Percentiles rank a stretch among this genome's conserved stretches.
These are phyloP conservation scores for Trichoderma simmonsii DNA, from an alignment of 2,329 filamentous ascomycete species.

Conservation along the genomic window DNA sequence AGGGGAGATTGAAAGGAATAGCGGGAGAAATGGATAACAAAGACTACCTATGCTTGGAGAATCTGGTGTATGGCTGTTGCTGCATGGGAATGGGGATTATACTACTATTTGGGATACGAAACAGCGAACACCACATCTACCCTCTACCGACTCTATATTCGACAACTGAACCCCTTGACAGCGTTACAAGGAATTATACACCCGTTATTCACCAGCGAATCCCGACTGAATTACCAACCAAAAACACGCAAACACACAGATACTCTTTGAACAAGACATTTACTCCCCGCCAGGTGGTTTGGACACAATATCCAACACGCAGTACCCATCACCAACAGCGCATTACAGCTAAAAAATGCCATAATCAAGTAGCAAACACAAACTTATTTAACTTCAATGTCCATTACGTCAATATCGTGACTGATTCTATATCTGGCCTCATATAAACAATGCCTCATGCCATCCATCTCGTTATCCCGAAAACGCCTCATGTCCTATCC, in stretches of 20 bases:
- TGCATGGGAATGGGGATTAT: not conserved
- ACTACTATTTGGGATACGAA: not conserved
- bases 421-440: not conserved
- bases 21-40: constrained; percentile 6
- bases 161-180: not conserved
- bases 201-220: not conserved
- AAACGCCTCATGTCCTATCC: not conserved
- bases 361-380: not conserved
- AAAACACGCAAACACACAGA: not conserved
- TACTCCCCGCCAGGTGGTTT: not conserved
- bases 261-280: not conserved
- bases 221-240: not conserved
- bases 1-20: not conserved
- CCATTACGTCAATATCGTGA: constrained; percentile 2
- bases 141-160: not conserved
- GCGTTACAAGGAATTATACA: not conserved
- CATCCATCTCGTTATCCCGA: not conserved
- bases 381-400: not conserved
- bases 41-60: no score
- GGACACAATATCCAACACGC: not conserved
- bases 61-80: not conserved
- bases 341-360: not conserved
- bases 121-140: not conserved
- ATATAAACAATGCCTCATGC: constrained; percentile 11
- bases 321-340: not conserved